These are phyloP conservation scores for Pythium rhizo-oryzae DNA, from an alignment of 352 stramenopile species.

Conservation along the genomic window DNA sequence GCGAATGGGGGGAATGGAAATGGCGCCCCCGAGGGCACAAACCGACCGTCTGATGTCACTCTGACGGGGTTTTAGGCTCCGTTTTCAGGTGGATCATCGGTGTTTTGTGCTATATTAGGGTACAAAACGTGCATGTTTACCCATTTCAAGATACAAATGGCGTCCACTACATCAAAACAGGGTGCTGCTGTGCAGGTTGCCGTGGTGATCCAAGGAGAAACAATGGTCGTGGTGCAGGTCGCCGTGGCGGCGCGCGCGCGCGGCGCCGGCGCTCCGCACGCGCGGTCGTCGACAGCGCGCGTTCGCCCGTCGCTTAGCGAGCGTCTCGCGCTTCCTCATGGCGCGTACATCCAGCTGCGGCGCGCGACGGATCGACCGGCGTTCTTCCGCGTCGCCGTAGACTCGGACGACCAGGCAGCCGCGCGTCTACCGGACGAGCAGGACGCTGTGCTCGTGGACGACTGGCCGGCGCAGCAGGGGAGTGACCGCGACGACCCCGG, in stretches of 20 bases:
- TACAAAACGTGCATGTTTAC: neutral
- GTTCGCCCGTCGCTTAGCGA: conserved; percentile 3
- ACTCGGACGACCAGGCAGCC: conserved; percentile 22
- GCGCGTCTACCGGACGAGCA: neutral
- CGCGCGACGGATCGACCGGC: conserved; percentile 7
- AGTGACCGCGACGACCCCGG: neutral
- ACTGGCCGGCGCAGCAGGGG: conserved; percentile 39
- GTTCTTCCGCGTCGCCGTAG: conserved; percentile 54
- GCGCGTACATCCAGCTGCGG: conserved; percentile 16
- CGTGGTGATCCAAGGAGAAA: neutral
- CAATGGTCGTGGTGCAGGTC: conserved; percentile 18
- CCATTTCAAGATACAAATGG: too few species aligned
- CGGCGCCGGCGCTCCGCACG: neutral
- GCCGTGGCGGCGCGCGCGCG: conserved; percentile 11
- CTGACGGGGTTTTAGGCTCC: conserved; percentile 1
- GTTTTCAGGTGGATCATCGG: neutral
- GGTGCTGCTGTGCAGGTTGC: neutral
- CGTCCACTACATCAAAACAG: neutral
- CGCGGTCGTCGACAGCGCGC: conserved; percentile 12
- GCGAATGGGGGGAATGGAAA: conserved; percentile 12
- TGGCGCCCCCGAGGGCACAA: conserved; percentile 10
- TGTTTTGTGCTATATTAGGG: neutral
- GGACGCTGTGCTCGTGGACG: conserved; percentile 41
- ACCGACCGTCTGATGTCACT: conserved; percentile 3
- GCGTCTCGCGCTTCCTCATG: neutral